Conservation (phyloP, 2,329 filamentous ascomycete genomes). For the Arthrobotrys sinensis region DNA sequence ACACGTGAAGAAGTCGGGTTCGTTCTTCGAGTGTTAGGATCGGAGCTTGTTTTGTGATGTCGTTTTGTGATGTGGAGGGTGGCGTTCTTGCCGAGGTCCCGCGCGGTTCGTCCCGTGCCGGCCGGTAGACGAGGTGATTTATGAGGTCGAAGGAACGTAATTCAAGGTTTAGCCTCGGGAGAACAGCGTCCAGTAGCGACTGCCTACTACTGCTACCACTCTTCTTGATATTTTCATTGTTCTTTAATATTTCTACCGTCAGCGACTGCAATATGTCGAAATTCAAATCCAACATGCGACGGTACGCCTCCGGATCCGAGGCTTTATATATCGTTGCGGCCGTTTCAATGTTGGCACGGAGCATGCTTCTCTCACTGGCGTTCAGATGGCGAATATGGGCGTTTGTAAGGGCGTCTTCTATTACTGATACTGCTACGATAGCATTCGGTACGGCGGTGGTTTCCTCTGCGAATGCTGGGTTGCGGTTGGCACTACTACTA, state of each 20-base stretch:
- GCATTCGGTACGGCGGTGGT: slow-evolving; percentile 20
- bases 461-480: slow-evolving; percentile 47
- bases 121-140: slow-evolving; percentile 46
- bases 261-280: slow-evolving; percentile 51
- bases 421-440: slow-evolving; percentile 39
- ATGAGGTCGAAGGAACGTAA: slow-evolving; percentile 54
- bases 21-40: slow-evolving; percentile 46
- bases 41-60: slow-evolving; percentile 19
- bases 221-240: not conserved
- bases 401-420: slow-evolving; percentile 42
- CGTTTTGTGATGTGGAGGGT: not conserved
- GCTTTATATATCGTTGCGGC: slow-evolving; percentile 29
- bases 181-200: slow-evolving; percentile 38
- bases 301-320: slow-evolving; percentile 39
- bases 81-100: not conserved
- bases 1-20: slow-evolving; percentile 54
- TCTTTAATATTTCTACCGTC: slow-evolving; percentile 48
- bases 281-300: slow-evolving; percentile 50
- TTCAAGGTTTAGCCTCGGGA: slow-evolving; percentile 56
- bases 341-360: slow-evolving; percentile 32
- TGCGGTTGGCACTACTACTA: slow-evolving; percentile 44
- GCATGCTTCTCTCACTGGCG: slow-evolving; percentile 41
- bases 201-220: not conserved
- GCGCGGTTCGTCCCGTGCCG: slow-evolving; percentile 38
- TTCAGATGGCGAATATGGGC: slow-evolving; percentile 43